Conservation (phyloP, 1,284 basidiomycete species). For the Vanrija humicola region DNA sequence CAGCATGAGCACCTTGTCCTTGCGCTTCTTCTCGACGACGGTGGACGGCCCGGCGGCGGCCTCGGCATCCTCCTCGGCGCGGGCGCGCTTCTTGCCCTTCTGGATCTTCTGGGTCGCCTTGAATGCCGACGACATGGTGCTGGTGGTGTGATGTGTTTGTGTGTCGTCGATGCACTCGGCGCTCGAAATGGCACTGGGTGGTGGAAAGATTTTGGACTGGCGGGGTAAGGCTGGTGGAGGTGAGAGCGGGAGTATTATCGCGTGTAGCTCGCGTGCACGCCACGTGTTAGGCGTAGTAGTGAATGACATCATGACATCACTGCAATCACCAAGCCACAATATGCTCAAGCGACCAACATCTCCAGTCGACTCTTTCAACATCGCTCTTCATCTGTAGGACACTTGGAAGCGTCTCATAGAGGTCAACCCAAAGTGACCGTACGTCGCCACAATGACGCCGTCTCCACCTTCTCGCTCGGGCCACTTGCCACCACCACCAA, state of each 20-base stretch:
- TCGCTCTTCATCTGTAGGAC: no score
- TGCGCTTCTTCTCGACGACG: slow-evolving; percentile 46
- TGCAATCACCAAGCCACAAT: no score
- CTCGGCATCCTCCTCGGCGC: slow-evolving; percentile 4
- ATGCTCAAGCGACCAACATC: no score
- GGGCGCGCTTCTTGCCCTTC: slow-evolving; percentile 14
- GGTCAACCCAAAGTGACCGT: no score
- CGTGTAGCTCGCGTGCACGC: no score
- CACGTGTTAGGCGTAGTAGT: no score
- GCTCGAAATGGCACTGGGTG: neutral
- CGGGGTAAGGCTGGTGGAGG: neutral
- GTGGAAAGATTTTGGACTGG: slow-evolving; percentile 1
- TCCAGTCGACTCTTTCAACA: no score
- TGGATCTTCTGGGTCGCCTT: slow-evolving; percentile 17
- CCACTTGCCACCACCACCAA: no score
- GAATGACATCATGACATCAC: no score
- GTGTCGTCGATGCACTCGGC: neutral
- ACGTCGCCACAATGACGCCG: no score
- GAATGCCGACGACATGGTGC: slow-evolving; percentile 17
- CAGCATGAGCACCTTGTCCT: slow-evolving; percentile 74
- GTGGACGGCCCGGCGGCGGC: slow-evolving; percentile 2
- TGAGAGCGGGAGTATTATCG: neutral
- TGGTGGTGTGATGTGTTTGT: neutral
- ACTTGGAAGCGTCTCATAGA: no score
- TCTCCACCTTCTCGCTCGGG: no score